phyloP scores from a whole-genome alignment of 768 basidiomycete genomes.

The Hygrophorus pudorinus region DNA sequence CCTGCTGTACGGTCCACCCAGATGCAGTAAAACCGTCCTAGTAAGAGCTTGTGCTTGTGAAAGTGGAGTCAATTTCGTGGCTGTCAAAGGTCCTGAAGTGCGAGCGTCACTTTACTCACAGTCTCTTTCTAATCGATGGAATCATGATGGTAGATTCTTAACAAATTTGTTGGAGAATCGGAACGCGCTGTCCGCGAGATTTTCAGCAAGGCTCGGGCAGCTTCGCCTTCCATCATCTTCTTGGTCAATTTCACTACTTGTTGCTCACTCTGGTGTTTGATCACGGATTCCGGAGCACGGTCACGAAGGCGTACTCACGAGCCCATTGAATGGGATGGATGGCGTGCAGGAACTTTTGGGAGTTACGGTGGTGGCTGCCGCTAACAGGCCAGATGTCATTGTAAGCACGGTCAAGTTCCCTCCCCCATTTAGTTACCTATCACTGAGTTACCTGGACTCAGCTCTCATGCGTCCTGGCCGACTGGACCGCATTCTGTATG shows the following conservation, averaged over 20 bases:
- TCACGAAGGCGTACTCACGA: slow-evolving; percentile 89
- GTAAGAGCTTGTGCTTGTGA: slow-evolving; percentile 90
- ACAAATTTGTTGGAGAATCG: slow-evolving; percentile 96
- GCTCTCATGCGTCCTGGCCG: slow-evolving; percentile 93
- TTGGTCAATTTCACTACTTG: slow-evolving; percentile 52
- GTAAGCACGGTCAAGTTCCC: slow-evolving; percentile 32
- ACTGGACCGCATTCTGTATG: slow-evolving; percentile 87
- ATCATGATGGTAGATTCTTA: slow-evolving; percentile 59
- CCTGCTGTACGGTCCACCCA: slow-evolving; percentile 89
- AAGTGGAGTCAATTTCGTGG: slow-evolving; percentile 91
- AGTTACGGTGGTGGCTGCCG: slow-evolving; percentile 94
- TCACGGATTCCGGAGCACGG: slow-evolving; percentile 32
- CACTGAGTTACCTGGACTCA: slow-evolving; percentile 52
- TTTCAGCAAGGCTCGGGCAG: slow-evolving; percentile 89
- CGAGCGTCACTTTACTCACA: slow-evolving; percentile 12
- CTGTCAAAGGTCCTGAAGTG: slow-evolving; percentile 96
- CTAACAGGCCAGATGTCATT: slow-evolving; percentile 90
- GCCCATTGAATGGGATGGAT: slow-evolving; percentile 95
- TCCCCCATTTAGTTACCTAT: background rate
- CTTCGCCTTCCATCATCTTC: slow-evolving; percentile 92
- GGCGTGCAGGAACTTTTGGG: slow-evolving; percentile 91
- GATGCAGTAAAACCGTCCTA: slow-evolving; percentile 93
- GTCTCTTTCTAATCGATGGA: slow-evolving; percentile 4
- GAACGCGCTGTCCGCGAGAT: slow-evolving; percentile 92
- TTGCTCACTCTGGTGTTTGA: background rate